A percentile compares a stretch with the other conserved stretches of the same genome.
phyloP scores from a whole-genome alignment of 2,329 filamentous ascomycete genomes.

The Colletotrichum tamarilloi region DNA sequence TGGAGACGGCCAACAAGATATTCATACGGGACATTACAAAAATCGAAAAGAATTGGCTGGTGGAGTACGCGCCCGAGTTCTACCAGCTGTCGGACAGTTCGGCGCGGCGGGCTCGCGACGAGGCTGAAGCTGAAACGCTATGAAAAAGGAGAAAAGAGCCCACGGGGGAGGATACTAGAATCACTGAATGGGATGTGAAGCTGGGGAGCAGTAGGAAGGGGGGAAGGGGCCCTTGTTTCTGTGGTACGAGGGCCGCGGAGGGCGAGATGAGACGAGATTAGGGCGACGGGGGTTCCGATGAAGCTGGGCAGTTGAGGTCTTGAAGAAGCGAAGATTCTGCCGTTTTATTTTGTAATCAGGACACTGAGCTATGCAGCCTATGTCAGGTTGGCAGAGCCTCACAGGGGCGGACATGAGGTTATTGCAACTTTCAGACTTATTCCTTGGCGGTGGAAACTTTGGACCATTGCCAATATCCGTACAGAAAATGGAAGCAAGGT shows the following conservation, averaged over 20 bases:
- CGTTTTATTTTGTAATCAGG: not conserved
- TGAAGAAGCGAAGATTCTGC: slow-evolving; percentile 12
- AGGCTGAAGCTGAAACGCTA: slow-evolving; percentile 33
- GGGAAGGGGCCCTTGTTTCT: not conserved
- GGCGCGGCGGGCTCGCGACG: slow-evolving; percentile 38
- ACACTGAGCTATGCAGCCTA: not conserved
- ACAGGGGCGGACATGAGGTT: not conserved
- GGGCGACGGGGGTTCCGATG: not conserved
- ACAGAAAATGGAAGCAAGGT: not conserved
- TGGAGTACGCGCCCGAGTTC: slow-evolving; percentile 88
- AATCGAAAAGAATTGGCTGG: slow-evolving; percentile 91
- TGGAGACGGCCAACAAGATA: slow-evolving; percentile 88
- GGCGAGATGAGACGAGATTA: slow-evolving; percentile 24
- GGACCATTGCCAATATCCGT: not conserved
- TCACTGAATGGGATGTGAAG: too few species aligned
- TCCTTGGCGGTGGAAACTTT: not conserved
- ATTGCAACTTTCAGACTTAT: not conserved
- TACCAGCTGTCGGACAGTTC: slow-evolving; percentile 67
- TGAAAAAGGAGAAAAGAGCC: not conserved
- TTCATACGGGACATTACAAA: slow-evolving; percentile 94
- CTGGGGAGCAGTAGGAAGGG: not conserved
- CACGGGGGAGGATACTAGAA: too few species aligned
- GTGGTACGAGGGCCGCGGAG: not conserved
- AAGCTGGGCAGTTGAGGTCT: not conserved
- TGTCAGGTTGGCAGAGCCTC: not conserved